Base-by-base conservation (phyloP, 2,329 filamentous ascomycete species). In the Aureobasidium namibiae region DNA sequence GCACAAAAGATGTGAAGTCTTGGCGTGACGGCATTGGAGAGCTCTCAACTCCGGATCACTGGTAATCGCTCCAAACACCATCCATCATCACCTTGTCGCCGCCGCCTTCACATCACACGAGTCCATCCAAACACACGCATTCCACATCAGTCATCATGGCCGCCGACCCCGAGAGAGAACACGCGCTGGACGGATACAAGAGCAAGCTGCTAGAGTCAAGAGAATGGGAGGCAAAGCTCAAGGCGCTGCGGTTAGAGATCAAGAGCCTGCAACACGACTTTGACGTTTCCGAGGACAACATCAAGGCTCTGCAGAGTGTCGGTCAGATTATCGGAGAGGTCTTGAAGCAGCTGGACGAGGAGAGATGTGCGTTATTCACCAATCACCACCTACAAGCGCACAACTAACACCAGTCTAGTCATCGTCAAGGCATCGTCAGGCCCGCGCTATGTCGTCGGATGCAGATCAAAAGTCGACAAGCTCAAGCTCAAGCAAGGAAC, bases 271-370 rank as follows among this genome's bases (percentile, higher is more conserved):
- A 96, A 73, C 91, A 89, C 71, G 92, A 97, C 69, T 99, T 92
- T 70, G 92, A 99, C 74, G 86, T 92, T 66, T 97, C 94, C 57
- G 94, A 99, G 74, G 95, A 99, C 66, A 97, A 97, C 78, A 97
- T 99, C 81, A 99, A 99, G 81, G 94, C 94, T 66, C 80, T 99
- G 70, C 94, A 99, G 80, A 97, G 94, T 74, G 94, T 99, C 59
- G 94, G 94, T 53, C 94, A 99, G 79, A 99, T 99, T 75, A 97
- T 99, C 74, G 94, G 94, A 68, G 94, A 99, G 77, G 95, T 99
- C 62, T 79, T 99, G 71, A 99, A 99, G 80, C 95, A 99, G 80
- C 82, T 99, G 64, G 94, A 99, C 72, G 94, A 99, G 69, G 95
- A 99, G 81, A 82, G 94, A 86, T 99, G 92, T 96, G 80, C 74